Evolutionary conservation across 495 filamentous ascomycete genomes (phyloP), one percentile per base, ranked within the genome.

Genomic region (Tuber calosporum): DNA sequence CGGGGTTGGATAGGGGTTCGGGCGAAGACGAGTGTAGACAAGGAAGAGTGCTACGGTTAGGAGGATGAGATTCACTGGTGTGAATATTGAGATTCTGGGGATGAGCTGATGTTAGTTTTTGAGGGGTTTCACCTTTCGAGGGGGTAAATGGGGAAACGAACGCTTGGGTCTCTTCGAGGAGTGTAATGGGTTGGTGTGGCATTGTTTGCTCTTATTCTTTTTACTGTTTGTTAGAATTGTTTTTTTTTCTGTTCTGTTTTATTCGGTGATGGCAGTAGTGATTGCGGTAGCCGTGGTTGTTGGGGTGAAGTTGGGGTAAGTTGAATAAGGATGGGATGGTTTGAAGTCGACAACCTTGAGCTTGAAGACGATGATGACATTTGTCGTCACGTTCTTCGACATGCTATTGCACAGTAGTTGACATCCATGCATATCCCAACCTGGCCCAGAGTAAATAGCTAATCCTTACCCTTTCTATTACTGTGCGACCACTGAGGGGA

Each of bases 21-120:
- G 90, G 67, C 89, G 88, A 79, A 91, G 85, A 75, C 90, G 86
- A 73, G 85, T 82, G 85, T 93, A 95, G 72, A 90, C 82, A 30
- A 92, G 85, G 82, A 92, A 87, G 70, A 90, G 78, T 79, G 92
- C 87, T 72, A 93, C 84, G 69, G 87, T 86, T 79, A 92, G 79
- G 73, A 96, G 88, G 77, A 94, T 85, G 41, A 91, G 81, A 84
- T 96, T 96, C 77, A 95, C 89, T 4, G 93, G 93, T 4, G 92
- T 90, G 74, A 89, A 85, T 79, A 96, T 13, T 62, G 81, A 69
- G 34, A 79, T 76, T 68, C 67, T 79, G 68, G 42, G 71, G 73
- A 11, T n/a, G 30, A 20, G 19, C 39, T 26, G 37, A 38, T 40
- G 66, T 79, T 73, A 79, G 77, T 69, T 40, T 38, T 67, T 6